Percentiles rank a stretch among this genome's conserved stretches.
Conservation (phyloP, 345 rosid genomes). For the Rubroshorea leprosula region DNA sequence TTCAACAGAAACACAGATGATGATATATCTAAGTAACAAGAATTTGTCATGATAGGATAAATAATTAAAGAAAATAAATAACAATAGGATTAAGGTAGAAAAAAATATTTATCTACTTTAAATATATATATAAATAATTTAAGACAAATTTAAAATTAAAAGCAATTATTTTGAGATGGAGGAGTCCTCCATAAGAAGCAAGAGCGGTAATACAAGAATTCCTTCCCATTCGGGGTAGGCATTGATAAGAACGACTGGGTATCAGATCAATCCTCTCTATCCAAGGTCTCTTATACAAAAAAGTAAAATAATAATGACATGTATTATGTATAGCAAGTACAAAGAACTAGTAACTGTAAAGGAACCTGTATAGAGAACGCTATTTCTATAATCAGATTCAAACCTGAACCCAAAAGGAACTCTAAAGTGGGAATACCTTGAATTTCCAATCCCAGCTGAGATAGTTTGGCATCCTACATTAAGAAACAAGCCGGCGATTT, state of each 20-base stretch:
- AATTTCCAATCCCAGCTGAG: conserved; percentile 6
- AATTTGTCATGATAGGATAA: too few species aligned
- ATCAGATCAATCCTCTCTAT: conserved; percentile 13
- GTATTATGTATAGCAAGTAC: neutral
- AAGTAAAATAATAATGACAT: conserved; percentile 1
- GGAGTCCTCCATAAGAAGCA: too few species aligned
- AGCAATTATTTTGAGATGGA: too few species aligned
- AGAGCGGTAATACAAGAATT: conserved; percentile 10
- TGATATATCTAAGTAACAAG: too few species aligned
- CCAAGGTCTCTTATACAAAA: conserved; percentile 12
- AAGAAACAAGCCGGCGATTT: conserved; percentile 1
- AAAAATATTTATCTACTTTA: too few species aligned
- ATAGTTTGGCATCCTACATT: conserved; percentile 2
- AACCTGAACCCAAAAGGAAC: conserved; percentile 18
- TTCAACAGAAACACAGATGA: too few species aligned
- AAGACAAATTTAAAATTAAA: neutral
- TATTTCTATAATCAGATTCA: conserved; percentile 24
- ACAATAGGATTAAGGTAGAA: too few species aligned
- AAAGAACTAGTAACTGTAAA: conserved; percentile 15
- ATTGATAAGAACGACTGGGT: neutral
- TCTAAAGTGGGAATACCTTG: neutral
- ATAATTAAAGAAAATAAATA: too few species aligned
- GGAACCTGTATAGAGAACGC: conserved; percentile 18
- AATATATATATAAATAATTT: neutral
- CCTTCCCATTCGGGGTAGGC: conserved; percentile 10